phyloP scores from a whole-genome alignment of 139 green algal species.

The Tetraselmis striata region DNA sequence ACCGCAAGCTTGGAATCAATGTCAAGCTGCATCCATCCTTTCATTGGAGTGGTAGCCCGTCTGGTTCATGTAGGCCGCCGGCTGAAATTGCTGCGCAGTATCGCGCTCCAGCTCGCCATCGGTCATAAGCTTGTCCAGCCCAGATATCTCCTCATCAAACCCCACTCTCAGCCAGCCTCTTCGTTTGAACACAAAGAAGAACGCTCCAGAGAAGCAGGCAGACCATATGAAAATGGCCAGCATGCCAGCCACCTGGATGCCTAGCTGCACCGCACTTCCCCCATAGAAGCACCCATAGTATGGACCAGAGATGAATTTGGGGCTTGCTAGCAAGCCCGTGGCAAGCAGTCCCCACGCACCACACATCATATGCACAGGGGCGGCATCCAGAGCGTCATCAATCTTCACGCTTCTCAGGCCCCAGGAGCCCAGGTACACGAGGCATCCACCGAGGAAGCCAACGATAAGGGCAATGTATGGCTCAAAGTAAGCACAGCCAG shows the following conservation, averaged over 20 bases:
- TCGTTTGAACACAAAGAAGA: slow-evolving; percentile 8
- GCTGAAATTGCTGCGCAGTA: not conserved
- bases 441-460: slow-evolving; percentile 1
- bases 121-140: slow-evolving; percentile 4
- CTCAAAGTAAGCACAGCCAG: slow-evolving; percentile 3
- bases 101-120: not conserved
- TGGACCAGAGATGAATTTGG: not conserved
- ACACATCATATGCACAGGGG: slow-evolving; percentile 9
- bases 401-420: not conserved
- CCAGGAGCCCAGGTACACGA: slow-evolving; percentile 5
- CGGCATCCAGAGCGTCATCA: slow-evolving; percentile 7
- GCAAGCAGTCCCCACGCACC: slow-evolving; percentile 1
- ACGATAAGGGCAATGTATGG: slow-evolving; percentile 4
- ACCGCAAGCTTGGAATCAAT: too few relatives aligned
- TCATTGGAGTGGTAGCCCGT: too few relatives aligned
- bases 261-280: not conserved
- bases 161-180: not conserved
- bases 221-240: slow-evolving; percentile 7
- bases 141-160: not conserved
- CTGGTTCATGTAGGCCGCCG: not conserved
- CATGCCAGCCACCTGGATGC: slow-evolving; percentile 7
- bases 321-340: not conserved
- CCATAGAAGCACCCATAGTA: slow-evolving; percentile 7
- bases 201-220: not conserved
- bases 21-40: too few relatives aligned